Base-by-base conservation (phyloP, 1,284 basidiomycete genomes). In the Sanghuangporus baumii region DNA sequence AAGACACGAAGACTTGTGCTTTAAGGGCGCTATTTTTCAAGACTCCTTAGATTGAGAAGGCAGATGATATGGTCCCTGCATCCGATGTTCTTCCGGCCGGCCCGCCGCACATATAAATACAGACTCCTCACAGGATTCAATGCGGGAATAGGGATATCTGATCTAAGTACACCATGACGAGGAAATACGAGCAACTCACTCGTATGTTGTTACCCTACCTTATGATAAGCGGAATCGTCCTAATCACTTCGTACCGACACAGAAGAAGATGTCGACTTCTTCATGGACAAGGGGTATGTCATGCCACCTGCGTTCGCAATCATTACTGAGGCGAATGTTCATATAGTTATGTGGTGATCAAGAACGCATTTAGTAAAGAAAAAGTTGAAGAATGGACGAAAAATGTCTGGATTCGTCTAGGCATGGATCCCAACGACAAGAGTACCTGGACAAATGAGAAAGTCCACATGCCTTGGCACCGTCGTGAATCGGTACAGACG, bases 401-500 rank as follows among this genome's bases (percentile, higher is more conserved):
- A 60, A 75, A 77, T 47, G 71, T 86, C 52, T 84, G 81, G 82
- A 66, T 77, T 51, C 79, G 83, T 12, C 74, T 86, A 40, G 81
- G 78, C 20, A 69, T 84, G 65, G 78, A 84, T 67, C 80, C 80
- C 3, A 70, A 76, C 55, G 80, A 85, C 69, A 81, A 79, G 68
- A 74, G 78, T 12, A 82, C 81, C 36, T 86, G 83, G 82, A 73
- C 75, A 62, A 73, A 73, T 50, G 83, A 85, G 66, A 75, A 79
- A n/a, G 77, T 80, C 31, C 81, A 85, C 68, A 82, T 85, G 81
- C 84, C 83, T 7, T 78, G 70, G 67, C 81, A 81, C 67, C 75
- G 69, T 37, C 71, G 77, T 43, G 79, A 80, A 65, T 69, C 69
- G 51, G 79, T 85, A 26, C 73, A 76, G 8, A 74, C 70, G 0